Evolutionary conservation across 2,329 filamentous ascomycete species (phyloP).

Genomic region (Aspergillus quadrilineatus): DNA sequence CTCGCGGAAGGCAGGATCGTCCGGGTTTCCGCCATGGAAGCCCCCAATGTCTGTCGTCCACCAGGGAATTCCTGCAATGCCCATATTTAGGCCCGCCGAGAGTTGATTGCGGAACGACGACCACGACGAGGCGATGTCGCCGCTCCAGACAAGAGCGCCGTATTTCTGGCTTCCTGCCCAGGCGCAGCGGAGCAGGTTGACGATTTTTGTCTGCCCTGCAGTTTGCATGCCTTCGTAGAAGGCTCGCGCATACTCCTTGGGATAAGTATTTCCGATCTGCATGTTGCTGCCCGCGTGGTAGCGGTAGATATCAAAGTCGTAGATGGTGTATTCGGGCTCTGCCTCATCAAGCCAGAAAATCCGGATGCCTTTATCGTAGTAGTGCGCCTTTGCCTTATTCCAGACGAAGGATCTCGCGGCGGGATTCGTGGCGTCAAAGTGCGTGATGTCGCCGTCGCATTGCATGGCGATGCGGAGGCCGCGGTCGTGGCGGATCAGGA

Average conservation of each 20-base stretch:
- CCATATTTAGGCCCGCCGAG: conserved; percentile 65
- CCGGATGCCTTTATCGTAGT: conserved; percentile 61
- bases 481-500: conserved; percentile 61
- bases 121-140: conserved; percentile 67
- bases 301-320: conserved; percentile 67
- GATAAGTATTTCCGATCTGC: conserved; percentile 61
- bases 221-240: conserved; percentile 60
- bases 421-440: conserved; percentile 65
- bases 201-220: conserved; percentile 56
- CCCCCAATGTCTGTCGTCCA: conserved; percentile 72
- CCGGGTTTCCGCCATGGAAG: conserved; percentile 64
- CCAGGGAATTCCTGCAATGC: conserved; percentile 63
- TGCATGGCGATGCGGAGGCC: conserved; percentile 61
- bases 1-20: conserved; percentile 58
- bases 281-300: conserved; percentile 58
- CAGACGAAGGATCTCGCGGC: conserved; percentile 60
- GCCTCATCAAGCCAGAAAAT: conserved; percentile 70
- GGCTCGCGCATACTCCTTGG: conserved; percentile 56
- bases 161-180: conserved; percentile 63
- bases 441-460: conserved; percentile 58
- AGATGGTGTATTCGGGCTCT: conserved; percentile 62
- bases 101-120: conserved; percentile 59
- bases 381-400: conserved; percentile 59
- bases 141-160: conserved; percentile 65
- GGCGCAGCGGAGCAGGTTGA: conserved; percentile 59